Evolutionary conservation across 1,139 yeast genomes (phyloP), one percentile per base, ranked within the genome.

Genomic region (Protomyces arabidopsidicola): DNA sequence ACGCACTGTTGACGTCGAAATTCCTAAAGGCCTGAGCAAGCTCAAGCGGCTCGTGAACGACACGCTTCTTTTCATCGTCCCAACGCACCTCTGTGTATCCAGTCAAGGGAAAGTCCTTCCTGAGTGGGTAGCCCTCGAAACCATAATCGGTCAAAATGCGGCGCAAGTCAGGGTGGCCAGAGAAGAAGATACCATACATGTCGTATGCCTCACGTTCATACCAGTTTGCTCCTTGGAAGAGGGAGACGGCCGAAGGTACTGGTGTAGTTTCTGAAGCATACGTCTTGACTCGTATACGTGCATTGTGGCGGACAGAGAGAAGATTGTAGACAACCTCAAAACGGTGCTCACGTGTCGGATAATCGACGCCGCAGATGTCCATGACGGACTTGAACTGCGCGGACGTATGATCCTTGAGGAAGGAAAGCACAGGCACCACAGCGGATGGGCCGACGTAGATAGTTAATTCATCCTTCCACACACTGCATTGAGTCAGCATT

Each of bases 81-180:
- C 88, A 89, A 74, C 93, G 83, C 55, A 89, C 90, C 78, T 89
- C 96, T 22, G 67, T 62, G 65, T 65, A 65, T 4, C 66, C 96
- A 56, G 95, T 87, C 56, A 93, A 84, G 71, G 96, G 96, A 87
- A 89, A 89, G 76, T 89, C 96, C 76, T 89, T 89, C 76, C 96
- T 84, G 74, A 89, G 81, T 16, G 96, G 96, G 74, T 89, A 95
- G 64, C 96, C 96, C 76, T 88, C 95, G 72, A 89, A 89, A 42
- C 96, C 96, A 75, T 89, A 89, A 77, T 89, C 96, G 62, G 96
- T 89, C 85, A 89, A 82, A 74, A 89, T 88, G 78, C 96, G 82
- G 78, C 96, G 85, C 73, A 89, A 80, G 76, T 89, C 96, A 10
- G 96, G 96, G 75, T 89, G 96, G 67, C 87, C 88, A 75, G 87